Evolutionary conservation across 2,329 filamentous ascomycete species (phyloP), one percentile per base, ranked within the genome.

Genomic region (Fusarium nodosum): DNA sequence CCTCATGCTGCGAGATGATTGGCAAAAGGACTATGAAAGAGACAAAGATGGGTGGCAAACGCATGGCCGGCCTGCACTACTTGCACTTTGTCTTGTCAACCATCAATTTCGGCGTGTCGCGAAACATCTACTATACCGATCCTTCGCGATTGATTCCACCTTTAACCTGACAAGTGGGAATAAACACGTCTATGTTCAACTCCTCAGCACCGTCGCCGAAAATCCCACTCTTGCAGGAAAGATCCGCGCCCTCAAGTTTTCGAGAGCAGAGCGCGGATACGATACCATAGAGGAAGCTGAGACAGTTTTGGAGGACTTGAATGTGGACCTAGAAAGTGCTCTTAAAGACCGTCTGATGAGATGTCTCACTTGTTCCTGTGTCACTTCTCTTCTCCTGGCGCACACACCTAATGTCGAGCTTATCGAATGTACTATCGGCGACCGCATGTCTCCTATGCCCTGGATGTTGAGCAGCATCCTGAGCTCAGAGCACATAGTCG

Each of bases 371-470:
- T 4, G 13, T 42, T 15, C 8, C 22, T 42, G 15, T 24, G 24
- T 5, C 24, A 6, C 22, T 42, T 24, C 13, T 26, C 20, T 26
- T 7, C 39, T 42, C 13, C 15, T 34, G 16, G 34, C 64, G 7
- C 44, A 36, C 15, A 68, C 45, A 39, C 53, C 56, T 24, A 33
- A 48, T 1, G 11, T 59, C 8, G 41, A 51, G 28, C 20, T 59
- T 3, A 28, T 65, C 15, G 59, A 62, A 9, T 57, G 20, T 28
- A 58, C 58, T 8, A 16, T 47, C 0, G 2, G 1, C 3, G 0
- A 10, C 5, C 1, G 0, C 1, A 0, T 0, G 2, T 20, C 4
- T 2, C 11, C 24, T 1, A 24, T 60, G 0, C 48, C 31, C 0
- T 56, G 39, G 50, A 26, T 63, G 45, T 13, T 66, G 18, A 57